phyloP scores from a whole-genome alignment of 306 rosid genomes.

The Styphnolobium japonicum region DNA sequence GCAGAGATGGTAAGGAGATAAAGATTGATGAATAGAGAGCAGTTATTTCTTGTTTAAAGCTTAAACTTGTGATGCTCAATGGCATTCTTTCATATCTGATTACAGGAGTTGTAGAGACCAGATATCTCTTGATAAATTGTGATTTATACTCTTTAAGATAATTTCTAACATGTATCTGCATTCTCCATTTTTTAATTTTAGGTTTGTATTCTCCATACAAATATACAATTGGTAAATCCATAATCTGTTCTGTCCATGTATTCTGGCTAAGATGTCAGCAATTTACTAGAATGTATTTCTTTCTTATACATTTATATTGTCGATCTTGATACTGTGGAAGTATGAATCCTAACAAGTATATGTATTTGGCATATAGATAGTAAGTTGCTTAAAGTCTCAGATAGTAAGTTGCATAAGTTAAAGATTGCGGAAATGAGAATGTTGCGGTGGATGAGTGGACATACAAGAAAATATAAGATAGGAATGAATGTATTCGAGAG shows the following conservation, averaged over 20 bases:
- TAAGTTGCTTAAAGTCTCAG: slow-evolving; percentile 2
- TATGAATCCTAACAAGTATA: not conserved
- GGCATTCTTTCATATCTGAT: not conserved
- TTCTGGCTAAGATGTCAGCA: not conserved
- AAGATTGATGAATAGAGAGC: slow-evolving; percentile 3
- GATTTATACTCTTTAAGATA: not conserved
- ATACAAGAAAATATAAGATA: too few relatives aligned
- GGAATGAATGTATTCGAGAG: too few relatives aligned
- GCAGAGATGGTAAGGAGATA: not conserved
- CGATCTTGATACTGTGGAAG: slow-evolving; percentile 9
- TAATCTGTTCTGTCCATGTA: not conserved
- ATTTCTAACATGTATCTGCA: not conserved
- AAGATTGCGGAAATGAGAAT: too few relatives aligned
- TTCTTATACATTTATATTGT: not conserved
- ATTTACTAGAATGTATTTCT: not conserved
- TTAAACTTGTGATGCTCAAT: slow-evolving; percentile 14
- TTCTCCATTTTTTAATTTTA: slow-evolving; percentile 11
- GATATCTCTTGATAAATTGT: slow-evolving; percentile 1
- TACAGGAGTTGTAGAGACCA: not conserved
- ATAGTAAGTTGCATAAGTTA: too few relatives aligned
- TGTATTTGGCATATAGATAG: not conserved
- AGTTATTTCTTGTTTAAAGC: slow-evolving; percentile 10
- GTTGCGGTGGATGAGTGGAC: too few relatives aligned
- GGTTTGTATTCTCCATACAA: not conserved
- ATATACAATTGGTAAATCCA: not conserved